A percentile compares a stretch with the other conserved stretches of the same genome.
Conservation (phyloP, 306 rosid genomes). For the Casuarina equisetifolia region DNA sequence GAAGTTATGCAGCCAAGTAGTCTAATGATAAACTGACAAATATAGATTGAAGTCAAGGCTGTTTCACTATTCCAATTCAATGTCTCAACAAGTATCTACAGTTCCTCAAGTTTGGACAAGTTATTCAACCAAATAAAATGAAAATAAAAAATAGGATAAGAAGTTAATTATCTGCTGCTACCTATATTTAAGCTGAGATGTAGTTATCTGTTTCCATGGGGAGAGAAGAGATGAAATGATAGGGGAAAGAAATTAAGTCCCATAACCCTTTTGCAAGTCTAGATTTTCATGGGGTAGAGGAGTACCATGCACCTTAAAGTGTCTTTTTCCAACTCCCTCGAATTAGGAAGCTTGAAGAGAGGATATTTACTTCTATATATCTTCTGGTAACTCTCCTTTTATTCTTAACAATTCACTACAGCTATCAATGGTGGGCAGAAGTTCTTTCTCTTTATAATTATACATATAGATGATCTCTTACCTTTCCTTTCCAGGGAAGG, state of each 20-base stretch:
- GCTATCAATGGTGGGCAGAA: too few species aligned
- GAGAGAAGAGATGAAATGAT: background rate
- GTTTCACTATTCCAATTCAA: background rate
- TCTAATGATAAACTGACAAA: background rate
- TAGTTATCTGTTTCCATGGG: background rate
- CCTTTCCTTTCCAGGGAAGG: background rate
- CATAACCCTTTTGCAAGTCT: background rate
- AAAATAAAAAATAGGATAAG: background rate
- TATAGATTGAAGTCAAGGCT: background rate
- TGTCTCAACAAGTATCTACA: conserved; percentile 15
- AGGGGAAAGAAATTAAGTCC: background rate
- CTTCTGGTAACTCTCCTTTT: background rate
- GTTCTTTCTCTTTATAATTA: background rate
- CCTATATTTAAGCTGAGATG: background rate
- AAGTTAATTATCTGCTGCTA: background rate
- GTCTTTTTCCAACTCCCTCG: background rate
- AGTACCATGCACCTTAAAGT: background rate
- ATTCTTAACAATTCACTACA: background rate
- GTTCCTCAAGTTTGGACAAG: conserved; percentile 3
- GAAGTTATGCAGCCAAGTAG: background rate
- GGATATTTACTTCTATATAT: background rate
- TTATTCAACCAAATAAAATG: background rate
- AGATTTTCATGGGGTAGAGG: background rate
- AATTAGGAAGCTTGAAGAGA: background rate
- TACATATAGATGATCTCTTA: background rate